These are phyloP conservation scores for Remersonia thermophila DNA, from an alignment of 2,329 filamentous ascomycete species.

Conservation along the genomic window DNA sequence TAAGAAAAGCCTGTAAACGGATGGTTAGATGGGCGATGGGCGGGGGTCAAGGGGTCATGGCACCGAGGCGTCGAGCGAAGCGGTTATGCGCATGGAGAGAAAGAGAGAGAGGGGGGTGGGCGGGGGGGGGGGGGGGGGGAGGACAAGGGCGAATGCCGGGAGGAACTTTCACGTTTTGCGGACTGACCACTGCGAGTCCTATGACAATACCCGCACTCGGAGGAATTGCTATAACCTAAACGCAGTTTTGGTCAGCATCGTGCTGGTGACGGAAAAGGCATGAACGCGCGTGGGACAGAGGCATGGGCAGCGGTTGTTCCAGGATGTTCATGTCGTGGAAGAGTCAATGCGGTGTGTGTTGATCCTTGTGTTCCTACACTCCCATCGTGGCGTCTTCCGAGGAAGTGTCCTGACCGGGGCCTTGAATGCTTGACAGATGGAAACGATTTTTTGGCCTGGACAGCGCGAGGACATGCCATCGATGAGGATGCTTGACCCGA, in stretches of 20 bases:
- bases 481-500: no score
- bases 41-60: neutral
- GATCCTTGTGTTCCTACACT: no score
- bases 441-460: no score
- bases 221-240: constrained; percentile 40
- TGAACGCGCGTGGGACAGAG: constrained; percentile 9
- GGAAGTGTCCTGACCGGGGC: no score
- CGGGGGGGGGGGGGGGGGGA: neutral
- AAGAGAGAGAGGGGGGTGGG: neutral
- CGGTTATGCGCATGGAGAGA: no score
- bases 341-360: constrained; percentile 2
- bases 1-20: constrained; percentile 52
- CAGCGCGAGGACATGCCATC: no score
- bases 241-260: constrained; percentile 5
- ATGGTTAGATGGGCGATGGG: neutral
- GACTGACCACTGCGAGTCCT: constrained; percentile 36
- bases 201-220: constrained; percentile 42
- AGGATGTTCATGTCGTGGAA: neutral
- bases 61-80: constrained; percentile 3
- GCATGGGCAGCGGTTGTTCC: neutral
- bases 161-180: constrained; percentile 28
- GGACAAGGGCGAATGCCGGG: no score
- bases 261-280: no score
- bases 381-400: no score
- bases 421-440: no score